Conservation (phyloP, 208 protist genomes). For the Tetramitus jugosus region DNA sequence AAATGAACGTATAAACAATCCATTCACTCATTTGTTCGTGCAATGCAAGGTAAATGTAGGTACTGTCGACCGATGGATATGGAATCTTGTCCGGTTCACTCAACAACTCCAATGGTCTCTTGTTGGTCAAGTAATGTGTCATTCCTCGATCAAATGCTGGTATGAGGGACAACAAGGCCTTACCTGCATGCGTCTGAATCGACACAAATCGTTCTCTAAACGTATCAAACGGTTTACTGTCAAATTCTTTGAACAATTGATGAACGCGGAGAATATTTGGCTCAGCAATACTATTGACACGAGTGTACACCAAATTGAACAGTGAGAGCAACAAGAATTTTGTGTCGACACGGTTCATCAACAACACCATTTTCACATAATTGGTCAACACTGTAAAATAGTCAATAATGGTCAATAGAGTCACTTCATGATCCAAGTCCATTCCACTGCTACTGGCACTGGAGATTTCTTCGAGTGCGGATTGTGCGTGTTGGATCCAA, state of each 20-base stretch:
- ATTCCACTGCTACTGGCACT: background rate
- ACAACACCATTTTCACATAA: conserved; percentile 7
- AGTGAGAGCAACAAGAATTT: background rate
- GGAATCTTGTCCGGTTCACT: conserved; percentile 20
- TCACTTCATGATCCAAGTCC: conserved; percentile 11
- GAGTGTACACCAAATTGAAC: background rate
- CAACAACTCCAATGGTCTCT: conserved; percentile 17
- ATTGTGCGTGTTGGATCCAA: conserved; percentile 9
- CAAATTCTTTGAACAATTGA: conserved; percentile 10
- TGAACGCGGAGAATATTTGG: conserved; percentile 6
- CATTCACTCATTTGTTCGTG: conserved; percentile 2
- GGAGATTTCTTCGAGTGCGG: background rate
- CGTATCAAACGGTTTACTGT: background rate
- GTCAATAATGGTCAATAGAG: background rate
- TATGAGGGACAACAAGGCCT: background rate
- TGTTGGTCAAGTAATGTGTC: background rate
- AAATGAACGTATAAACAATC: background rate
- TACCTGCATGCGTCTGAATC: background rate
- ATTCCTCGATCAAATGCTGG: conserved; percentile 8
- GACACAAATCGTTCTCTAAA: background rate
- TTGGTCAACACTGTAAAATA: conserved; percentile 9
- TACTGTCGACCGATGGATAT: conserved; percentile 3
- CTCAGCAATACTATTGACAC: background rate
- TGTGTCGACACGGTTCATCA: background rate
- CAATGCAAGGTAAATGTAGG: background rate